Percentiles rank a stretch among this genome's conserved stretches.
Conservation (phyloP, 306 rosid species). For the Prosopis cineraria region DNA sequence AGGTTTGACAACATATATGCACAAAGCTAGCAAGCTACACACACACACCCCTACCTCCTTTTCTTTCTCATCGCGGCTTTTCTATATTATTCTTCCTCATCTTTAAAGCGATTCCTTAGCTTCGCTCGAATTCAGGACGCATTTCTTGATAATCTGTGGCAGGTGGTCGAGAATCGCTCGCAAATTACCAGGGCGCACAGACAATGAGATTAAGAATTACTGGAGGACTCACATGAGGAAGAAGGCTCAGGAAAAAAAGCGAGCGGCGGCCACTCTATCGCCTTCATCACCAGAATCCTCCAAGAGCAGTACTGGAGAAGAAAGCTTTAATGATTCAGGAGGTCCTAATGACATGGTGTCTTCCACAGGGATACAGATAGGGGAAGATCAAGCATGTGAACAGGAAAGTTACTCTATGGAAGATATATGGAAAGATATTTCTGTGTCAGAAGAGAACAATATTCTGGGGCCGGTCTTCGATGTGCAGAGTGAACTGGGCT, state of each 20-base stretch:
- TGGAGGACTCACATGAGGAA: conserved; percentile 97
- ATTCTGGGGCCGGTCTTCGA: conserved; percentile 37
- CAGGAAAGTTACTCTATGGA: conserved; percentile 62
- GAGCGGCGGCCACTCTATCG: conserved; percentile 27
- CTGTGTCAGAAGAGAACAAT: conserved; percentile 48
- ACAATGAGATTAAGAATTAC: conserved; percentile 93
- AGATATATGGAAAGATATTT: conserved; percentile 94
- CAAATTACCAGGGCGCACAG: conserved; percentile 91
- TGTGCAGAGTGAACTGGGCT: conserved; percentile 38
- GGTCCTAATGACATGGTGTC: conserved; percentile 32
- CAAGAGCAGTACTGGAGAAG: conserved; percentile 50
- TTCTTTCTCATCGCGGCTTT: neutral
- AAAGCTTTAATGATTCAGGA: conserved; percentile 77
- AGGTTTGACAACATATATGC: conserved; percentile 54
- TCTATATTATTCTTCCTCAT: neutral
- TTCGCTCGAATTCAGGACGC: conserved; percentile 4
- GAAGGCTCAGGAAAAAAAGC: conserved; percentile 77
- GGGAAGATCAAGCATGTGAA: conserved; percentile 33
- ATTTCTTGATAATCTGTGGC: conserved; percentile 19
- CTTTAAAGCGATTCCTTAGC: neutral
- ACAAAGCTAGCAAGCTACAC: neutral
- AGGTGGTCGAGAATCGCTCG: conserved; percentile 98
- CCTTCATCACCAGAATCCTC: conserved; percentile 35
- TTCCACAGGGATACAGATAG: conserved; percentile 27
- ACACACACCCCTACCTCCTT: no score